These are phyloP conservation scores for Xylariaceae sp. DNA, from an alignment of 2,329 filamentous ascomycete species.

Conservation along the genomic window DNA sequence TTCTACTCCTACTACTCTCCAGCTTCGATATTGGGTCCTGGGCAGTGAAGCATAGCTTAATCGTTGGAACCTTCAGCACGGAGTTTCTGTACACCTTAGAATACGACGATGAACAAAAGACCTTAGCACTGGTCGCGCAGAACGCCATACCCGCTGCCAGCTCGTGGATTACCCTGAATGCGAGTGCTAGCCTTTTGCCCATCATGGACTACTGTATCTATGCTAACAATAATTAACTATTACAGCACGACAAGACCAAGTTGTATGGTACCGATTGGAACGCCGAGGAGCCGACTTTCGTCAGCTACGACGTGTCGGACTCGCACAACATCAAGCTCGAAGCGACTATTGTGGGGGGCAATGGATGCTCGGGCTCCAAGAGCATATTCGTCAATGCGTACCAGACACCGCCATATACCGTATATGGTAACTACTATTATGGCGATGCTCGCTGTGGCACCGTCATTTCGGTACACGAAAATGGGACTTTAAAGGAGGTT, in stretches of 20 bases:
- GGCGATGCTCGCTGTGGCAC: slow-evolving; percentile 35
- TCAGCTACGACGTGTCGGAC: slow-evolving; percentile 37
- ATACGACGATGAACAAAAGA: slow-evolving; percentile 38
- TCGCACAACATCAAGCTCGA: slow-evolving; percentile 30
- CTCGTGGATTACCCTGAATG: slow-evolving; percentile 42
- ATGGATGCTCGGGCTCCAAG: slow-evolving; percentile 29
- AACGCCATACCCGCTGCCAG: slow-evolving; percentile 29
- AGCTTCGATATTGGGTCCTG: background rate
- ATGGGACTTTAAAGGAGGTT: slow-evolving; percentile 48
- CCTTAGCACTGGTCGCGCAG: slow-evolving; percentile 33
- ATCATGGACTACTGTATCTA: background rate
- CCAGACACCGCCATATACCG: slow-evolving; percentile 32
- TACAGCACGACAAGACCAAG: slow-evolving; percentile 41
- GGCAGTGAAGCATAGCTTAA: slow-evolving; percentile 19
- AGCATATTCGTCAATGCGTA: slow-evolving; percentile 36
- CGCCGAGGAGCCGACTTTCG: slow-evolving; percentile 30
- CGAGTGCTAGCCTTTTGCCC: slow-evolving; percentile 21
- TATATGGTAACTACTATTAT: slow-evolving; percentile 40
- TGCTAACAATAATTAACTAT: background rate
- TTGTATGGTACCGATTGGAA: slow-evolving; percentile 40
- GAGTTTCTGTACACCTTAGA: slow-evolving; percentile 39
- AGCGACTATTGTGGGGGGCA: slow-evolving; percentile 24
- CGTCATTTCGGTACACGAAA: slow-evolving; percentile 48
- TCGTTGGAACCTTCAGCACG: slow-evolving; percentile 41
- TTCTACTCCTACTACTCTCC: background rate